Conservation (phyloP, 2,329 filamentous ascomycete genomes). For the Aspergillus sergii region DNA sequence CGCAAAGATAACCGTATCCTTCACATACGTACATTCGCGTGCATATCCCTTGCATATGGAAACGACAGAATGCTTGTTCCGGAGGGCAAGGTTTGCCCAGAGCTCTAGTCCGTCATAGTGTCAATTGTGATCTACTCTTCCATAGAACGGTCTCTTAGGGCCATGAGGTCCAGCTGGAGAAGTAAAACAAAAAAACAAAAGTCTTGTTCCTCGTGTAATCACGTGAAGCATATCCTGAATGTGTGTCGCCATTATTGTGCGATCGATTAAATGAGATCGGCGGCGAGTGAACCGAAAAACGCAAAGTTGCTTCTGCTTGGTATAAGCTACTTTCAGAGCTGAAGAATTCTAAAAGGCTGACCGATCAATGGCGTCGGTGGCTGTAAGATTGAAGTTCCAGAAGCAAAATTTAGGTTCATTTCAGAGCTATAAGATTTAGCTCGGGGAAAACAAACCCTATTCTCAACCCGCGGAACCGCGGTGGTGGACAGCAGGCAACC, state of each 20-base stretch:
- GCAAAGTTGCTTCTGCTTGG: not conserved
- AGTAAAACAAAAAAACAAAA: not conserved
- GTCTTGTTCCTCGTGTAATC: not conserved
- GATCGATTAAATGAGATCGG: not conserved
- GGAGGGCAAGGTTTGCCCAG: not conserved
- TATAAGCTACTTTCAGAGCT: not conserved
- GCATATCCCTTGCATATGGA: too few relatives aligned
- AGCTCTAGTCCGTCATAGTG: not conserved
- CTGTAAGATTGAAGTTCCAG: not conserved
- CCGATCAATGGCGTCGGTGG: not conserved
- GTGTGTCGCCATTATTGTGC: not conserved
- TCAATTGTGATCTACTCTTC: not conserved
- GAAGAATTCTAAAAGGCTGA: not conserved
- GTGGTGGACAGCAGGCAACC: not conserved
- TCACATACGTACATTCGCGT: not conserved
- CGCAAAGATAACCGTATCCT: not conserved
- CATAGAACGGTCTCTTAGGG: not conserved
- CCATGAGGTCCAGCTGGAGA: not conserved
- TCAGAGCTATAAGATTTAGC: not conserved
- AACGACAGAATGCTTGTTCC: not conserved
- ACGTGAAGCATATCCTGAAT: not conserved
- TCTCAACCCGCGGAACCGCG: not conserved
- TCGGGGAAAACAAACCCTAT: not conserved
- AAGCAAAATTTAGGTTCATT: not conserved
- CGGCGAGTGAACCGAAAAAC: not conserved